Percentiles rank a stretch among this genome's conserved stretches.
phyloP scores from a whole-genome alignment of 2,329 filamentous ascomycete species.

The Ophiostoma sp. region DNA sequence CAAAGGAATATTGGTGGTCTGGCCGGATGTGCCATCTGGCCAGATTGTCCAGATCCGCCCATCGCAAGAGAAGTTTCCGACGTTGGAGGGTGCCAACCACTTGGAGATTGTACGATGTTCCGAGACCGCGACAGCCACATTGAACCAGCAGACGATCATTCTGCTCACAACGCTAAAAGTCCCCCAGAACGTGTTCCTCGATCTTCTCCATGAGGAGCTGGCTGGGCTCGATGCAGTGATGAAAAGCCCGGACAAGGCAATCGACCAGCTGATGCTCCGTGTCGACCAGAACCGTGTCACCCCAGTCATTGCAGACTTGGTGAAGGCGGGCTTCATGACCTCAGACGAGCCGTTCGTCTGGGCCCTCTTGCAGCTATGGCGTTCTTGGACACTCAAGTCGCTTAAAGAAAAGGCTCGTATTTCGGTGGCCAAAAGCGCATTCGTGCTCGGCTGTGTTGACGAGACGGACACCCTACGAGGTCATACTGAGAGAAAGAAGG shows the following conservation, averaged over 20 bases:
- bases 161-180: conserved; percentile 79
- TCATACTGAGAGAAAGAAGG: conserved; percentile 43
- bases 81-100: conserved; percentile 55
- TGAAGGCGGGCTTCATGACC: conserved; percentile 72
- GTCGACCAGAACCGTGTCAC: conserved; percentile 84
- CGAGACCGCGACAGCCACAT: conserved; percentile 65
- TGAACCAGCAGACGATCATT: conserved; percentile 86
- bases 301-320: conserved; percentile 65
- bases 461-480: conserved; percentile 73
- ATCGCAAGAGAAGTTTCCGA: conserved; percentile 78
- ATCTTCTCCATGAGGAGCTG: conserved; percentile 64
- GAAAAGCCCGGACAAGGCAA: conserved; percentile 56
- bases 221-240: conserved; percentile 64
- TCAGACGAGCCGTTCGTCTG: conserved; percentile 71
- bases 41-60: conserved; percentile 70
- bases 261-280: conserved; percentile 63
- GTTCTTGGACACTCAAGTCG: conserved; percentile 79
- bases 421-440: conserved; percentile 73
- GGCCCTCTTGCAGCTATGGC: conserved; percentile 77
- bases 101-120: conserved; percentile 85
- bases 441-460: conserved; percentile 82
- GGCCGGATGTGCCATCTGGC: conserved; percentile 53
- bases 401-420: conserved; percentile 92
- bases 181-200: conserved; percentile 57
- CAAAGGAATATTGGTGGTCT: conserved; percentile 80